Conservation (phyloP, 345 rosid species). For the Anacardium occidentale region DNA sequence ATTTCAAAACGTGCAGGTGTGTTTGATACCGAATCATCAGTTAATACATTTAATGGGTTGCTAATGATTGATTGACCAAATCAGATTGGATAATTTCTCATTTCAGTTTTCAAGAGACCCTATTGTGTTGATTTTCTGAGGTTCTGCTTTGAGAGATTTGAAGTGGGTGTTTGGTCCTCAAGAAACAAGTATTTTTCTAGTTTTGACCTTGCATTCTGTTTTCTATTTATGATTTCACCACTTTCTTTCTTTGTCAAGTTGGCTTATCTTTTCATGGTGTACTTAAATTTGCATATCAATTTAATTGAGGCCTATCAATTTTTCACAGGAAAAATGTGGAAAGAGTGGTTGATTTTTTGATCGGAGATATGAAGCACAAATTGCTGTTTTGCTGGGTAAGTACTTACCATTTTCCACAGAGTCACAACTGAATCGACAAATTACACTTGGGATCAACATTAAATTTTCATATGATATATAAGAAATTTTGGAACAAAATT, state of each 20-base stretch:
- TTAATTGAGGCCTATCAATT: not conserved
- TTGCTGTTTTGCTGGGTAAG: slow-evolving; percentile 88
- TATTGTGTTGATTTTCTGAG: slow-evolving; percentile 45
- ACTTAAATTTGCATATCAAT: not conserved
- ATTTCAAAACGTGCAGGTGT: slow-evolving; percentile 62
- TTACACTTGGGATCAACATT: not conserved
- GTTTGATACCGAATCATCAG: not conserved
- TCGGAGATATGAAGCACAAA: slow-evolving; percentile 73
- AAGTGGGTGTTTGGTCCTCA: slow-evolving; percentile 64
- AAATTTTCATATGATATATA: not conserved
- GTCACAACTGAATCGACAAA: not conserved
- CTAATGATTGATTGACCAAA: slow-evolving; percentile 5
- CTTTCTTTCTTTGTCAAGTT: not conserved
- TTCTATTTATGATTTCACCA: not conserved
- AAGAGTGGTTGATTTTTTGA: slow-evolving; percentile 51
- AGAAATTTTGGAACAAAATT: not conserved
- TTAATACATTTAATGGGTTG: slow-evolving; percentile 2
- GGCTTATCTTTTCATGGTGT: not conserved
- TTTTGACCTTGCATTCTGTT: not conserved
- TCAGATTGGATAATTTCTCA: slow-evolving; percentile 14
- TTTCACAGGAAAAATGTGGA: slow-evolving; percentile 58
- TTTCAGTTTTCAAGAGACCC: slow-evolving; percentile 56
- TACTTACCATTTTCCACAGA: not conserved
- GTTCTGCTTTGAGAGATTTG: slow-evolving; percentile 62
- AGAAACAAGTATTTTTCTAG: slow-evolving; percentile 37